Evolutionary conservation across 2,329 filamentous ascomycete genomes (phyloP), one percentile per base, ranked within the genome.

Genomic region (Sporothrix dimorphospora): DNA sequence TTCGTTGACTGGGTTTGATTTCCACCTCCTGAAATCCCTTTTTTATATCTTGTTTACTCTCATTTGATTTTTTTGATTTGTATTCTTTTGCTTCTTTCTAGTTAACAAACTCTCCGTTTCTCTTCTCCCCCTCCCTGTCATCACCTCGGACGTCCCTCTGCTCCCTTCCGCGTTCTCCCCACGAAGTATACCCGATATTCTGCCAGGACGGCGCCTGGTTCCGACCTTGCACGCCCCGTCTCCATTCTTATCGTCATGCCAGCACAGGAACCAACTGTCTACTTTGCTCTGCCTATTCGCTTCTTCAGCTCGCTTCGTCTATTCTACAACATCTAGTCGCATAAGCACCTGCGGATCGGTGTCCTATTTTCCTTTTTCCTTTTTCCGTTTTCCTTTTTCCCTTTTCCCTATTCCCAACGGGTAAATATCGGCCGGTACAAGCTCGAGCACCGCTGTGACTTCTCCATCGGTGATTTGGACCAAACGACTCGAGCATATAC

Each of bases 211-310:
- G 69, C 21, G 67, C 38, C 16, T 59, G 8, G 9, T 11, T 45
- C 67, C 67, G 34, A n/a, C 2, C 40, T 30, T 51, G 19, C 9
- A 67, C 42, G 19, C 14, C 34, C n/a, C n/a, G 30, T 45, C 38
- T 19, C 34, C 47, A 38, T 9, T 45, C 51, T 2, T 27, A n/a
- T 27, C 16, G n/a, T 55, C 27, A 27, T 40, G 63, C 24, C 34
- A 34, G 5, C 6, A 45, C 12, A 69, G 34, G 38, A 45, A 57
- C 49, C 34, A 30, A 57, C 7, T 16, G 8, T 42, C 16, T 21
- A 45, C 70, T 71, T 74, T 76, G 11, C 51, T 45, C 19, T 69
- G 51, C 67, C 30, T 27, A 57, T 51, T 34, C 51, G 21, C 45
- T 16, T 30, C 34, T 42, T 11, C 21, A 16, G 3, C 67, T 57